Evolutionary conservation across 805 yeast species (phyloP).

Genomic region (Wickerhamomyces rabaulensis): DNA sequence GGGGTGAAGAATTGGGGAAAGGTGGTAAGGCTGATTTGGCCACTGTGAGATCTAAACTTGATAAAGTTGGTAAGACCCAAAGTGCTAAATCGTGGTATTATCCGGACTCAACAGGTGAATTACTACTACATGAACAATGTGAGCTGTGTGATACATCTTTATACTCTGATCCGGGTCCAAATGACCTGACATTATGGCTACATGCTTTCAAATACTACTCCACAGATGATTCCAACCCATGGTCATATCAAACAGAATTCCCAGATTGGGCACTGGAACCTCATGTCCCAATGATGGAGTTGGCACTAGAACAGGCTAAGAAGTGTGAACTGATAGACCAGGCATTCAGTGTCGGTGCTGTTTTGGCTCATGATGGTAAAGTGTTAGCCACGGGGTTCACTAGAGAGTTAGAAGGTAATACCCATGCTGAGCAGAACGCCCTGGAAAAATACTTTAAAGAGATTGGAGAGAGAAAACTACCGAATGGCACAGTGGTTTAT

Average conservation of each 20-base stretch:
- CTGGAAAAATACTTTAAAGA: conserved; percentile 59
- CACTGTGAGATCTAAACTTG: conserved; percentile 43
- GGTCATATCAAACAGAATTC: conserved; percentile 22
- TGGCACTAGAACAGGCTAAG: conserved; percentile 73
- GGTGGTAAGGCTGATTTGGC: conserved; percentile 40
- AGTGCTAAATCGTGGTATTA: conserved; percentile 67
- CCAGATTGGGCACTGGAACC: conserved; percentile 46
- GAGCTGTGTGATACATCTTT: conserved; percentile 61
- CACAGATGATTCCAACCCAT: conserved; percentile 26
- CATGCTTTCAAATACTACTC: conserved; percentile 84
- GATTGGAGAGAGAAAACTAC: conserved; percentile 38
- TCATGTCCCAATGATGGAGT: conserved; percentile 58
- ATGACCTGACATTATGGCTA: conserved; percentile 82
- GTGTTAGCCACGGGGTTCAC: conserved; percentile 83
- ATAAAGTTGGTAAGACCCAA: conserved; percentile 64
- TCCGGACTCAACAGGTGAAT: conserved; percentile 60
- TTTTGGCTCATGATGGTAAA: conserved; percentile 57
- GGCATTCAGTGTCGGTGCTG: conserved; percentile 94
- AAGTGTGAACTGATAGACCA: conserved; percentile 79
- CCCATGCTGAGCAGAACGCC: conserved; percentile 97
- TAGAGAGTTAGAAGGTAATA: conserved; percentile 87
- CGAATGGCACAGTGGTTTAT: conserved; percentile 74
- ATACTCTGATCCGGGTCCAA: conserved; percentile 84
- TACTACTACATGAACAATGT: conserved; percentile 54
- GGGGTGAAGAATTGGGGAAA: conserved; percentile 77